phyloP scores from a whole-genome alignment of 78 protist genomes.

The slime mould (Dictyostelium discoideum) region DNA sequence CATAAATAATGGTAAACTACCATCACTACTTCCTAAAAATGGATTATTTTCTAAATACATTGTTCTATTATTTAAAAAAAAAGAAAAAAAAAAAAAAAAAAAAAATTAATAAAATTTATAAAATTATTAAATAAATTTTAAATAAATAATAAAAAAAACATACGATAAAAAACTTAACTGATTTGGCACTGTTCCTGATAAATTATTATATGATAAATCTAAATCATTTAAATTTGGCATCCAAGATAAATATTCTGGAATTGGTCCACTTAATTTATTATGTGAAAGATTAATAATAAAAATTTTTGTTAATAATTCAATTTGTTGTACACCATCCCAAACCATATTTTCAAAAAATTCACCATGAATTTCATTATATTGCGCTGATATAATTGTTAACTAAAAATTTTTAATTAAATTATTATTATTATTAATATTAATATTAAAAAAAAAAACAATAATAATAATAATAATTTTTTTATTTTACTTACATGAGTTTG shows the following conservation, averaged over 20 bases:
- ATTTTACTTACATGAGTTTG: slow-evolving; percentile 12
- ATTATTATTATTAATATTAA: background rate
- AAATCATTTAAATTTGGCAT: slow-evolving; percentile 48
- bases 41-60: slow-evolving; percentile 30
- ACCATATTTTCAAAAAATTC: slow-evolving; percentile 57
- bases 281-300: slow-evolving; percentile 35
- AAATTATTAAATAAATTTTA: background rate
- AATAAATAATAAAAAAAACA: background rate
- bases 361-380: slow-evolving; percentile 58
- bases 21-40: background rate
- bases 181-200: slow-evolving; percentile 35
- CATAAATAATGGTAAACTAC: slow-evolving; percentile 52
- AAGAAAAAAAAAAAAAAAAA: background rate
- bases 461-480: background rate
- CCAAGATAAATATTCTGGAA: slow-evolving; percentile 45
- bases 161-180: slow-evolving; percentile 26
- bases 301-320: slow-evolving; percentile 21
- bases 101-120: background rate
- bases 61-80: background rate
- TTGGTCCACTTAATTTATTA: slow-evolving; percentile 15
- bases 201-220: slow-evolving; percentile 49
- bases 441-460: no score
- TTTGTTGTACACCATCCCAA: slow-evolving; percentile 48
- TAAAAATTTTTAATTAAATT: background rate
- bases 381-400: slow-evolving; percentile 45